Evolutionary conservation across 306 rosid species (phyloP), one percentile per base, ranked within the genome.

Genomic region (Mimosa bimucronata): DNA sequence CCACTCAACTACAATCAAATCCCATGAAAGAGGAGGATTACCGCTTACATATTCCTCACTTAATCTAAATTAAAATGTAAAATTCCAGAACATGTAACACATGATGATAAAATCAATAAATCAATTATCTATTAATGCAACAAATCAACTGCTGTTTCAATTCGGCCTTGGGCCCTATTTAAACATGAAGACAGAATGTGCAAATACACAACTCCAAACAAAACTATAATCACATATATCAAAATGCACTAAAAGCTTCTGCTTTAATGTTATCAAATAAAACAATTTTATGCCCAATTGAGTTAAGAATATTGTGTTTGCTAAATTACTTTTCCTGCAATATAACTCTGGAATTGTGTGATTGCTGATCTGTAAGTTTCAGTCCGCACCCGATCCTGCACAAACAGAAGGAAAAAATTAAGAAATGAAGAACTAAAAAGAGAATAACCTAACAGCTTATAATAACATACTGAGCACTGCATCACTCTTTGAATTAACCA

Each of bases 351-450:
- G 82, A 91, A 93, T 85, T 84, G 94, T 94, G 90, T 94, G 79
- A 94, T 90, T 57, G 98, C 98, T 2, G 80, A 86, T 87, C 88
- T 89, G 55, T 94, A 94, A 66, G 97, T 87, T 71, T 94, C 97
- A 55, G 98, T 94, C 66, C 98, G 91, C 76, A 87, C 89, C 13
- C 90, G 97, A 85, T 94, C 98, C 97, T 94, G 92, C 55, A 83
- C 52, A 73, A 73, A 60, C 41, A 60, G 41, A 37, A 13, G 9
- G 6, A 44, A 34, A 19, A 64, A 70, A 26, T n/a, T 34, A 46
- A 48, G n/a, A 23, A 37, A 71, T 25, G 6, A 7, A 8, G 78
- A 37, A 52, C 3, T 21, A 45, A 67, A 50, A 60, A 76, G 26
- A 79, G 73, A 71, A 74, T 66, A 71, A 10, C 44, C 40, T 55